Conservation (phyloP, 805 yeast genomes). For the Zygotorulaspora chibaensis region DNA sequence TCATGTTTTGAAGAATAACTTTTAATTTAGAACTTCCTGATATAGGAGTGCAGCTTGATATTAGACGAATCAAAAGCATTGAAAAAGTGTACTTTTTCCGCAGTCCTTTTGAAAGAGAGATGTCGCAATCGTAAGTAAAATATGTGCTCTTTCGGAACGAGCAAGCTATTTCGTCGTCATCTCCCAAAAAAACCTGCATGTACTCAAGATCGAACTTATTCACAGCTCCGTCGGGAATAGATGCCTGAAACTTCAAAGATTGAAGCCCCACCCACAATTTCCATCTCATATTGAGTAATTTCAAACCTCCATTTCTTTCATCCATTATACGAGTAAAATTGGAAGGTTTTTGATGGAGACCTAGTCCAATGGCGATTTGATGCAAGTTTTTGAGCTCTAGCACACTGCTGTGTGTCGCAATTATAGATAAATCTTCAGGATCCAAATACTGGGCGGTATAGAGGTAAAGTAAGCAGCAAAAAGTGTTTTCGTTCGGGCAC, state of each 20-base stretch:
- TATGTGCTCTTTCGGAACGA: background rate
- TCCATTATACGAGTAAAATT: background rate
- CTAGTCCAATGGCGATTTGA: conserved; percentile 9
- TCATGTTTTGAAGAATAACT: background rate
- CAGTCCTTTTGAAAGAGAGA: background rate
- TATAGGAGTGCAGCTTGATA: background rate
- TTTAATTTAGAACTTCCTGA: background rate
- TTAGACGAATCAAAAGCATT: background rate
- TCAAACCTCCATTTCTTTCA: background rate
- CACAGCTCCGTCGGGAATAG: conserved; percentile 10
- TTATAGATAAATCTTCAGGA: conserved; percentile 9
- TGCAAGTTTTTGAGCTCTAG: conserved; percentile 9
- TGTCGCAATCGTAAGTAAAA: background rate
- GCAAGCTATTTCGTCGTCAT: background rate
- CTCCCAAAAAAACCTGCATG: conserved; percentile 2
- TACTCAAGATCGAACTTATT: conserved; percentile 3
- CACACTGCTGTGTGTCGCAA: conserved; percentile 6
- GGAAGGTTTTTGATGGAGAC: conserved; percentile 12
- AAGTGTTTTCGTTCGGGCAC: conserved; percentile 11
- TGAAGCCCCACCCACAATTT: conserved; percentile 13
- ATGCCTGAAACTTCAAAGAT: conserved; percentile 6
- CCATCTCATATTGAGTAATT: conserved; percentile 7
- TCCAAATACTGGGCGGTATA: conserved; percentile 9
- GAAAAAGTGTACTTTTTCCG: background rate
- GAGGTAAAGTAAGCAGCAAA: conserved; percentile 11